Evolutionary conservation across 257 asterid species (phyloP).

Genomic region (Capsicum rhomboideum): DNA sequence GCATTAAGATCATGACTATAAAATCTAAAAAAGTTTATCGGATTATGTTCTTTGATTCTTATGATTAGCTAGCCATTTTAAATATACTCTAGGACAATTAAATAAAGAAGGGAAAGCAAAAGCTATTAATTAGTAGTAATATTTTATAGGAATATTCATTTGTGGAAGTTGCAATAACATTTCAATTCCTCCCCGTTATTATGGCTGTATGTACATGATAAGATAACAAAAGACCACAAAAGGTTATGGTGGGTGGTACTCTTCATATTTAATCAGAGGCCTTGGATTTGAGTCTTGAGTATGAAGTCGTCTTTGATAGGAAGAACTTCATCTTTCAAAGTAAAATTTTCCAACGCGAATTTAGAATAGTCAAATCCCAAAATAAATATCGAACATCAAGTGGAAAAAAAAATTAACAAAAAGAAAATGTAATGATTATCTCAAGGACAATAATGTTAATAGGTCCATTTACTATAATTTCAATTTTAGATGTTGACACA

Average conservation of each 20-base stretch:
- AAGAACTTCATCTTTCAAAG: too few species aligned
- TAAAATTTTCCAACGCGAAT: too few species aligned
- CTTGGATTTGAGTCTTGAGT: too few species aligned
- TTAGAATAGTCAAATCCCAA: too few species aligned
- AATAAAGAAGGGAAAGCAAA: background rate
- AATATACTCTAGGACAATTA: background rate
- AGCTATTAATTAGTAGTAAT: background rate
- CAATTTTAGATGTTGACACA: background rate
- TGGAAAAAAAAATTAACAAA: background rate
- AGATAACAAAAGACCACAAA: background rate
- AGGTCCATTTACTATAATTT: background rate
- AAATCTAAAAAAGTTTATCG: background rate
- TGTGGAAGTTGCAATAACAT: background rate
- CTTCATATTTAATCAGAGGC: too few species aligned
- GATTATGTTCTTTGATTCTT: background rate
- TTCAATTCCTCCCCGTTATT: background rate
- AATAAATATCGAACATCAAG: too few species aligned
- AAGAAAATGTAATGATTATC: background rate
- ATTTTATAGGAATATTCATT: background rate
- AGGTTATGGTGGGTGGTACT: too few species aligned
- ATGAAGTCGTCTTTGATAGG: too few species aligned
- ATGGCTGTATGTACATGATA: background rate
- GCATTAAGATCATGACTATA: background rate
- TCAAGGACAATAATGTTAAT: background rate
- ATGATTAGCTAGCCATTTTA: background rate